These are phyloP conservation scores for Ramaria sp. DNA, from an alignment of 768 basidiomycete species.

Conservation along the genomic window DNA sequence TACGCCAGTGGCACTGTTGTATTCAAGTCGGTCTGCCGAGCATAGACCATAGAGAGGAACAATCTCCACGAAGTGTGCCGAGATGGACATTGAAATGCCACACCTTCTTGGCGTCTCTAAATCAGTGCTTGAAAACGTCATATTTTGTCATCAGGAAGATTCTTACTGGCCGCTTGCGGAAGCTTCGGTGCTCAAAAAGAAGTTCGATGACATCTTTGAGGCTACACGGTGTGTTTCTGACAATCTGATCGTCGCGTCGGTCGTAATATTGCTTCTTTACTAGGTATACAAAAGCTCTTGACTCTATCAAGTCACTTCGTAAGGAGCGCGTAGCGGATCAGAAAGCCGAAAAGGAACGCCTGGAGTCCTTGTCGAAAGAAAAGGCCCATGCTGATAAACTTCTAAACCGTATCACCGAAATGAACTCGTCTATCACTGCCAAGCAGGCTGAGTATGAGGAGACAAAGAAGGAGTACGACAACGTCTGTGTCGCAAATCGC, in stretches of 20 bases:
- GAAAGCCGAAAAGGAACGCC: slow-evolving; percentile 85
- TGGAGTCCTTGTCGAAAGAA: slow-evolving; percentile 67
- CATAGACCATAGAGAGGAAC: slow-evolving; percentile 50
- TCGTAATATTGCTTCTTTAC: background rate
- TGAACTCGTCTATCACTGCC: slow-evolving; percentile 47
- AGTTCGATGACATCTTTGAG: slow-evolving; percentile 99
- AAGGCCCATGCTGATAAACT: slow-evolving; percentile 84
- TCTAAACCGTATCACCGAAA: slow-evolving; percentile 48
- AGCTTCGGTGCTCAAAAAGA: slow-evolving; percentile 87
- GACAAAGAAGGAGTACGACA: slow-evolving; percentile 53
- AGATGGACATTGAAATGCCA: slow-evolving; percentile 93
- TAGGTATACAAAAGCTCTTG: slow-evolving; percentile 95
- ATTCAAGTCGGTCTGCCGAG: background rate
- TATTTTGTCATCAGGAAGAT: slow-evolving; percentile 99
- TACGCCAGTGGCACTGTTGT: slow-evolving; percentile 23
- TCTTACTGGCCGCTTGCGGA: slow-evolving; percentile 97
- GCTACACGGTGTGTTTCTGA: slow-evolving; percentile 64
- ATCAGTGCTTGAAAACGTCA: slow-evolving; percentile 97
- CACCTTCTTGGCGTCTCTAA: slow-evolving; percentile 90
- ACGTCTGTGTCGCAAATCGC: slow-evolving; percentile 54
- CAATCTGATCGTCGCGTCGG: background rate
- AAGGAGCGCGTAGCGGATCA: slow-evolving; percentile 87
- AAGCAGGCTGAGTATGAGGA: slow-evolving; percentile 72
- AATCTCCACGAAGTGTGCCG: slow-evolving; percentile 96
- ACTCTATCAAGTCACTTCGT: slow-evolving; percentile 79